phyloP scores from a whole-genome alignment of 2,329 filamentous ascomycete genomes.

The Colletotrichum australisinense region DNA sequence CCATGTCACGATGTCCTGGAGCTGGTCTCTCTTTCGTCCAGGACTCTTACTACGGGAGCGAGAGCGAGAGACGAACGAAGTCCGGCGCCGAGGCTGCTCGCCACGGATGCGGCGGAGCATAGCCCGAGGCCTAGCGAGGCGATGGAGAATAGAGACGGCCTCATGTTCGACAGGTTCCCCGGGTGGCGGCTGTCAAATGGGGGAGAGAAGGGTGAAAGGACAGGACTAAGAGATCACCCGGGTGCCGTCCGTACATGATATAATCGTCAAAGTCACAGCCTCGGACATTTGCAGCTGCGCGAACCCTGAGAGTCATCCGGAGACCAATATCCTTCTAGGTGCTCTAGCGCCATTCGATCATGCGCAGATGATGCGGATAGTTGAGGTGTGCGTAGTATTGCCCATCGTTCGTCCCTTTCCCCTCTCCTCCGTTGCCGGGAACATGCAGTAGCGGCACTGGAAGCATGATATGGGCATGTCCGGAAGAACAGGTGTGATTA shows the following conservation, averaged over 20 bases:
- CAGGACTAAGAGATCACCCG: background rate
- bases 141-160: slow-evolving; percentile 15
- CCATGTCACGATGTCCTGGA: slow-evolving; percentile 69
- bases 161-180: slow-evolving; percentile 37
- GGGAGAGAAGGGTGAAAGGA: background rate
- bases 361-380: background rate
- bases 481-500: slow-evolving; percentile 28
- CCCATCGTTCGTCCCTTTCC: background rate
- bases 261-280: background rate
- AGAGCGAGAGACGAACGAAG: slow-evolving; percentile 4
- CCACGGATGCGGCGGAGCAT: slow-evolving; percentile 36
- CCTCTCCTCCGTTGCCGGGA: background rate
- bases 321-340: background rate
- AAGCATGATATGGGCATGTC: background rate
- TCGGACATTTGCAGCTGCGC: background rate
- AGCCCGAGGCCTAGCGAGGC: slow-evolving; percentile 31
- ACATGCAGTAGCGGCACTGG: background rate
- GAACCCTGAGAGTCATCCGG: background rate
- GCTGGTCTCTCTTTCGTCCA: slow-evolving; percentile 39
- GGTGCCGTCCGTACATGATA: background rate
- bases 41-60: slow-evolving; percentile 36
- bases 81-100: slow-evolving; percentile 1
- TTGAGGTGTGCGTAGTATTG: background rate
- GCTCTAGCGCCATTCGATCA: background rate
- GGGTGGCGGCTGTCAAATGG: background rate